Conservation (phyloP, 2,329 filamentous ascomycete species). For the Niveomyces coronatus region DNA sequence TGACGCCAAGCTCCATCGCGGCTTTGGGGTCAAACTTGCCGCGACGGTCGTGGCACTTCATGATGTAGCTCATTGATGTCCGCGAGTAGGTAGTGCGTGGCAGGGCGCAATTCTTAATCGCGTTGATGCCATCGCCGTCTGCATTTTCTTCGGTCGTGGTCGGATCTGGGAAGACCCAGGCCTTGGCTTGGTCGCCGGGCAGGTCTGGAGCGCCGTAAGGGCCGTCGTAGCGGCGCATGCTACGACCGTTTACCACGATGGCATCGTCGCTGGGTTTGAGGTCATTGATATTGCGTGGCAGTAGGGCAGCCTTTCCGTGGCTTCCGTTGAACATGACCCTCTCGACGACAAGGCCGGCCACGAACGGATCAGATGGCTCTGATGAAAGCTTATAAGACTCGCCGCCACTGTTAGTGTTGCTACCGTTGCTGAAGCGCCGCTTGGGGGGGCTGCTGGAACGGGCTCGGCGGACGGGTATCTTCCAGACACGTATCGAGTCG, state of each 20-base stretch:
- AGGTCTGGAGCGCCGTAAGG: slow-evolving; percentile 29
- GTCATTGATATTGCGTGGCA: slow-evolving; percentile 18
- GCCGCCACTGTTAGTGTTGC: slow-evolving; percentile 8
- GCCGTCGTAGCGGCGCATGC: slow-evolving; percentile 59
- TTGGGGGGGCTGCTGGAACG: slow-evolving; percentile 26
- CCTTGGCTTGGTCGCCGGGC: slow-evolving; percentile 14
- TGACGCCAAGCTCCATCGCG: slow-evolving; percentile 56
- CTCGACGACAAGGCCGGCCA: slow-evolving; percentile 23
- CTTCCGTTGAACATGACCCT: slow-evolving; percentile 26
- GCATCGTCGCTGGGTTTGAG: slow-evolving; percentile 21
- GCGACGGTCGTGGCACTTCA: slow-evolving; percentile 63
- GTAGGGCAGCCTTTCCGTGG: slow-evolving; percentile 15
- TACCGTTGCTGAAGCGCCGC: slow-evolving; percentile 18
- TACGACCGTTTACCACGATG: slow-evolving; percentile 55
- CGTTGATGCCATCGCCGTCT: slow-evolving; percentile 12
- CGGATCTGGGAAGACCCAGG: slow-evolving; percentile 19
- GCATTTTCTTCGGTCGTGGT: slow-evolving; percentile 2
- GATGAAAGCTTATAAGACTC: slow-evolving; percentile 13
- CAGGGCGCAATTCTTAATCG: slow-evolving; percentile 30
- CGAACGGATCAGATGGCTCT: slow-evolving; percentile 19
- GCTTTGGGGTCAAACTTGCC: slow-evolving; percentile 66
- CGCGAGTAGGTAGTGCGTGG: slow-evolving; percentile 57
- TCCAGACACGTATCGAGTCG: slow-evolving; percentile 73
- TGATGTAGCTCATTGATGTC: slow-evolving; percentile 75
- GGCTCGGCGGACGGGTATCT: slow-evolving; percentile 43